Evolutionary conservation across 345 rosid genomes (phyloP).

Genomic region (Moricandia arvensis): DNA sequence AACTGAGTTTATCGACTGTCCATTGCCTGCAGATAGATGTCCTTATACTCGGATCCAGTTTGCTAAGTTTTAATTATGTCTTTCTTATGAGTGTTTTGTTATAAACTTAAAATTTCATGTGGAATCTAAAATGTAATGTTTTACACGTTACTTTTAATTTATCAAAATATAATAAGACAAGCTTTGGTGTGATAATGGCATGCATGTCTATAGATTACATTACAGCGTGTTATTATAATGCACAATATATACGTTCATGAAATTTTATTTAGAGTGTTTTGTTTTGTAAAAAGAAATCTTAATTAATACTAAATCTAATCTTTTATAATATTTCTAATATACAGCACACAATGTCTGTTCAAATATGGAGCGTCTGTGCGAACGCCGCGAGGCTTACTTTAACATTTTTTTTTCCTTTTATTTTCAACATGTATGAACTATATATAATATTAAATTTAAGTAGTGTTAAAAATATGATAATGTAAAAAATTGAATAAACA

Average conservation of each 20-base stretch:
- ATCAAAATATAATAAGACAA: background rate
- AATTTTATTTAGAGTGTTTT: too few relatives aligned
- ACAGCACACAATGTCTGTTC: too few relatives aligned
- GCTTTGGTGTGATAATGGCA: background rate
- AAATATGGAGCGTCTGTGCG: too few relatives aligned
- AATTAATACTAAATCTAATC: too few relatives aligned
- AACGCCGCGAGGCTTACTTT: too few relatives aligned
- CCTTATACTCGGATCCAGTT: conserved; percentile 49
- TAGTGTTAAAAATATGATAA: too few relatives aligned
- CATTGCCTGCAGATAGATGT: conserved; percentile 49
- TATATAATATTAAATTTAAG: too few relatives aligned
- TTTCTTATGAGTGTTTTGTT: background rate
- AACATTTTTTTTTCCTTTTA: too few relatives aligned
- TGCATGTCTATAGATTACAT: background rate
- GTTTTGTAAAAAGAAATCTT: too few relatives aligned
- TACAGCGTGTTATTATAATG: background rate
- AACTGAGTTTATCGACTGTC: conserved; percentile 62
- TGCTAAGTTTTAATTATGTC: conserved; percentile 47
- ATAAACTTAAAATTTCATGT: background rate
- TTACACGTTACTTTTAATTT: background rate
- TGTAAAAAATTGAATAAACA: too few relatives aligned
- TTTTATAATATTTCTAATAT: too few relatives aligned
- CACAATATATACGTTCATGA: background rate
- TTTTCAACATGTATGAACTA: too few relatives aligned
- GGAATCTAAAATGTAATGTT: background rate